A percentile compares a stretch with the other conserved stretches of the same genome.
Evolutionary conservation across 306 rosid species (phyloP).

Genomic region (Quillaja saponaria): DNA sequence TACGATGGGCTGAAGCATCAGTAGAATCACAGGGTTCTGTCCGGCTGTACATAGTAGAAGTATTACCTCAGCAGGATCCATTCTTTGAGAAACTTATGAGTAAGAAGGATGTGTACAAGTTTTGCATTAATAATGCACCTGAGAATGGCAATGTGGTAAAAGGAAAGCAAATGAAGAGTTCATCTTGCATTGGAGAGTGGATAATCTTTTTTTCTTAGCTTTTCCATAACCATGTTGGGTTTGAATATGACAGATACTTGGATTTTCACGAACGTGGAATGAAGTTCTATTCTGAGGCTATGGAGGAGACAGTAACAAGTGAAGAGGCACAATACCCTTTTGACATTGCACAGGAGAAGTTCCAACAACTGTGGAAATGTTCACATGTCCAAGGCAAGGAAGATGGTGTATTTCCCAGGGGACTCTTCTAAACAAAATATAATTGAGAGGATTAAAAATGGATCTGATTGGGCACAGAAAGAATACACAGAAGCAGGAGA

Average conservation of each 20-base stretch:
- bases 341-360: conserved; percentile 70
- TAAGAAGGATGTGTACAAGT: conserved; percentile 29
- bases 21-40: conserved; percentile 56
- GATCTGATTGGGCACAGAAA: conserved; percentile 68
- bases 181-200: conserved; percentile 93
- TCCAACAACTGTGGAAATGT: conserved; percentile 97
- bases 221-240: conserved; percentile 75
- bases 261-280: conserved; percentile 81
- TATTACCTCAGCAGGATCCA: conserved; percentile 63
- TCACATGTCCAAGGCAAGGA: conserved; percentile 78
- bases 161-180: conserved; percentile 42
- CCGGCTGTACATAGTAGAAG: conserved; percentile 67
- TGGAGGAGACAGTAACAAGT: conserved; percentile 85
- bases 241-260: conserved; percentile 74
- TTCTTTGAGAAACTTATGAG: conserved; percentile 47
- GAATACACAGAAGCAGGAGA: conserved; percentile 70
- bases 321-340: conserved; percentile 86
- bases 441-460: conserved; percentile 46
- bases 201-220: conserved; percentile 70
- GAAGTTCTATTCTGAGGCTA: conserved; percentile 90
- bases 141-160: conserved; percentile 45
- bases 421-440: conserved; percentile 55
- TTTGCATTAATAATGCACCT: conserved; percentile 23
- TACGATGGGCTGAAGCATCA: conserved; percentile 72
- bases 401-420: conserved; percentile 60